A percentile compares a stretch with the other conserved stretches of the same genome.
Conservation (phyloP, 441 rosid genomes). For the Metrosideros polymorpha region DNA sequence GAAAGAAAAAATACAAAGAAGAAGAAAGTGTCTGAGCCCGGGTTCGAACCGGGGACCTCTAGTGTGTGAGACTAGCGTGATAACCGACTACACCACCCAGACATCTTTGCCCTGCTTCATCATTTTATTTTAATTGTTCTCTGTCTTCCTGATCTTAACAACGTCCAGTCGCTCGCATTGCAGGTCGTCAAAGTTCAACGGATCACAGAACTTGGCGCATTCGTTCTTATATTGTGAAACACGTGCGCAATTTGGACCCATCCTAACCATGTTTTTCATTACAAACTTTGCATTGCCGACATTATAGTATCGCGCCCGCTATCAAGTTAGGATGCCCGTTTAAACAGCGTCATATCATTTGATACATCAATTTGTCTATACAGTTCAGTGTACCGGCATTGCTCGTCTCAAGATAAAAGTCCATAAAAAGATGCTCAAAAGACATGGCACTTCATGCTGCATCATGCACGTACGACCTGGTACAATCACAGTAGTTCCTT, state of each 20-base stretch:
- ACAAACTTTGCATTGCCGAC: neutral
- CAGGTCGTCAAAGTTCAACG: neutral
- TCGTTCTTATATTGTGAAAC: neutral
- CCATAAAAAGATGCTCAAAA: neutral
- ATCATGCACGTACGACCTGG: neutral
- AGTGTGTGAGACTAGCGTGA: conserved; percentile 99
- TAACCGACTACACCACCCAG: conserved; percentile 99
- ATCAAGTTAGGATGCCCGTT: neutral
- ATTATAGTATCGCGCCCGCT: neutral
- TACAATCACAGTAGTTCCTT: neutral
- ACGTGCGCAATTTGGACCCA: neutral
- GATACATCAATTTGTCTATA: neutral
- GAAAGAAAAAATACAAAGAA: accelerated
- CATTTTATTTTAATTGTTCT: neutral
- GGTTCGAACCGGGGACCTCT: conserved; percentile 99
- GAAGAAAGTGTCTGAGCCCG: conserved; percentile 57
- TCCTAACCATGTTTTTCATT: neutral
- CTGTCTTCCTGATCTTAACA: accelerated
- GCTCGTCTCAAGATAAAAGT: neutral
- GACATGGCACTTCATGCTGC: neutral
- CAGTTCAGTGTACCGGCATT: neutral
- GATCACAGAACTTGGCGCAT: neutral
- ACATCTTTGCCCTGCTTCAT: neutral
- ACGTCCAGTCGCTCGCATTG: neutral
- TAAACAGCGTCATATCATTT: neutral